Conservation (phyloP, 2,329 filamentous ascomycete species). For the Juglanconis juglandina region DNA sequence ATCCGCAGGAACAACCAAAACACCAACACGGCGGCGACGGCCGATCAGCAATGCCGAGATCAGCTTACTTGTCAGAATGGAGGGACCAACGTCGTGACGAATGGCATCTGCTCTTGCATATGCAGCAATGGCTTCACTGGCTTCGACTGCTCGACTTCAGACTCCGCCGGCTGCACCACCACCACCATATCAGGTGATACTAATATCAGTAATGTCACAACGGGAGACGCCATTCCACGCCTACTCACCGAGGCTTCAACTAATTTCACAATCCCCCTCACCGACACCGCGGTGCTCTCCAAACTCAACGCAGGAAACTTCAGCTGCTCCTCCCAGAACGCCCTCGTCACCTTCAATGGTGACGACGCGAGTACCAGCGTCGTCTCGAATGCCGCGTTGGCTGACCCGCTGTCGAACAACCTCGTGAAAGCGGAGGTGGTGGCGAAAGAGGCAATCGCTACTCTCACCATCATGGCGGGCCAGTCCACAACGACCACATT, state of each 20-base stretch:
- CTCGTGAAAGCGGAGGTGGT: conserved; percentile 21
- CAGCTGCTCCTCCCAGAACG: conserved; percentile 81
- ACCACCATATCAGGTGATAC: conserved; percentile 41
- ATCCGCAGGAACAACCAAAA: conserved; percentile 43
- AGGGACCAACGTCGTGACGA: conserved; percentile 68
- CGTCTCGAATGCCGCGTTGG: conserved; percentile 25
- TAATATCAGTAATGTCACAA: conserved; percentile 64
- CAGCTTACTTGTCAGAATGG: conserved; percentile 72
- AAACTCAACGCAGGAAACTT: conserved; percentile 73
- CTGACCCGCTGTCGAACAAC: conserved; percentile 17
- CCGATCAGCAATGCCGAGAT: conserved; percentile 51
- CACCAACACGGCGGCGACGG: conserved; percentile 16
- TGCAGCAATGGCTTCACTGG: conserved; percentile 84
- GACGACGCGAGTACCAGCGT: conserved; percentile 35
- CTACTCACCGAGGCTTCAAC: conserved; percentile 62
- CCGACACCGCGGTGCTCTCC: conserved; percentile 65
- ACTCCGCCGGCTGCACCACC: conserved; percentile 51
- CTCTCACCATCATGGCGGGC: conserved; percentile 31
- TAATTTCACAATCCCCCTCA: conserved; percentile 75
- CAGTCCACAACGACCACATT: conserved; percentile 32
- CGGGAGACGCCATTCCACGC: conserved; percentile 75
- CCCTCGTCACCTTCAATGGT: conserved; percentile 79
- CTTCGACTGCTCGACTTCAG: conserved; percentile 45
- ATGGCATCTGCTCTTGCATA: conserved; percentile 74
- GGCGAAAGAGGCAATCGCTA: conserved; percentile 26